phyloP scores from a whole-genome alignment of 257 asterid species.

The Lithospermum erythrorhizon region DNA sequence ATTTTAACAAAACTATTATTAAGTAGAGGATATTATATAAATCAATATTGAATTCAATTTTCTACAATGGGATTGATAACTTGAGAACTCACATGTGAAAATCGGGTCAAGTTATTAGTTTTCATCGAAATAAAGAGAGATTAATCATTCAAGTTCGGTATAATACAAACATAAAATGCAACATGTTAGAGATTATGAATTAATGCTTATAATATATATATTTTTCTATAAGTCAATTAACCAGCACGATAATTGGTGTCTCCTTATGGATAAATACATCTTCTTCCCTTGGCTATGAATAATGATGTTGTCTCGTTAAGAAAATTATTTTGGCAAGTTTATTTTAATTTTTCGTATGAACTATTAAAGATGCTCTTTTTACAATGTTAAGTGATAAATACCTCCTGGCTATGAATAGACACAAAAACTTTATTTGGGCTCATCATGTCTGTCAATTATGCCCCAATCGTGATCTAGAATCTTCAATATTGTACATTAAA shows the following conservation, averaged over 20 bases:
- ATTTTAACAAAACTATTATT: background rate
- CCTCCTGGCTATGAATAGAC: conserved; percentile 94
- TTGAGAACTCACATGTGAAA: no score
- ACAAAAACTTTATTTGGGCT: conserved; percentile 96
- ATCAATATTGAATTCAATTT: no score
- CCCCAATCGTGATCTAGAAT: conserved; percentile 81
- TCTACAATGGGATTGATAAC: background rate
- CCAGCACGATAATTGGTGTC: conserved; percentile 95
- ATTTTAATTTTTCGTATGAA: background rate
- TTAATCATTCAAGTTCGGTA: no score
- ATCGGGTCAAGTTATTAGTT: background rate
- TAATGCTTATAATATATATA: conserved; percentile 10
- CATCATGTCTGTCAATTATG: conserved; percentile 91
- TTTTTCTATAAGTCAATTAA: conserved; percentile 94
- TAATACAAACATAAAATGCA: background rate
- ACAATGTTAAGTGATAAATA: conserved; percentile 13
- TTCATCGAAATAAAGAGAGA: background rate
- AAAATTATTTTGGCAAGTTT: background rate
- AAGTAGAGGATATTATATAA: background rate
- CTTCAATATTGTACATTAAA: conserved; percentile 20
- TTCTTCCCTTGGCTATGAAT: conserved; percentile 93
- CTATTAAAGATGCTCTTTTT: background rate
- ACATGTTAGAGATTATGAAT: background rate
- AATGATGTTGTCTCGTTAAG: conserved; percentile 10
- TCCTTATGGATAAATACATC: conserved; percentile 98